Evolutionary conservation across 164 flowering plant species (phyloP).

Genomic region (Sedum album): DNA sequence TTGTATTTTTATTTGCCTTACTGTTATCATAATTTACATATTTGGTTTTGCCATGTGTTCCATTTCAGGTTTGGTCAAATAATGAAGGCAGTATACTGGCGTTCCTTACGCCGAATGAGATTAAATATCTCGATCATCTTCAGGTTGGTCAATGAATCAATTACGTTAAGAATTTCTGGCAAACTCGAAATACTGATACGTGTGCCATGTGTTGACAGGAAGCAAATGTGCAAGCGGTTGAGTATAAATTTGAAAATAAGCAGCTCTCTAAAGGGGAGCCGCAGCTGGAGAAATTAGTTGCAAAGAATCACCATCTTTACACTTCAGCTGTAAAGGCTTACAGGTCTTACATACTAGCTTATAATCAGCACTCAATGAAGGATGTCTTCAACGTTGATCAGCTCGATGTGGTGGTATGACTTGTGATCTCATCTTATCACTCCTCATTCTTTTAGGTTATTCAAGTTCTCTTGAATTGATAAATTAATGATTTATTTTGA

Average conservation of each 20-base stretch:
- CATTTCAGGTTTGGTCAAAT: conserved; percentile 23
- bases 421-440: not conserved
- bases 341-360: conserved; percentile 74
- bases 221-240: conserved; percentile 78
- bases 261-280: conserved; percentile 72
- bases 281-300: conserved; percentile 71
- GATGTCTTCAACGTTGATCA: conserved; percentile 86
- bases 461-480: too few relatives aligned
- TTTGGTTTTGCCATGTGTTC: not conserved
- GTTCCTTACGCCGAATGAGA: conserved; percentile 82
- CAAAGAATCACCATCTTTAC: conserved; percentile 60
- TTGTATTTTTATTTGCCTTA: not conserved
- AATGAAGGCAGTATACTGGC: conserved; percentile 80
- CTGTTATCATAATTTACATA: not conserved
- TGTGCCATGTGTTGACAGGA: conserved; percentile 31
- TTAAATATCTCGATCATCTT: conserved; percentile 70
- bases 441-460: not conserved
- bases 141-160: conserved; percentile 37
- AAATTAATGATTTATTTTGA: not conserved
- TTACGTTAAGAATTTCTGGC: not conserved
- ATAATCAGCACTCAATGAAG: conserved; percentile 91
- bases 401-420: conserved; percentile 72
- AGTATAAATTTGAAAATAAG: conserved; percentile 59
- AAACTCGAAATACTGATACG: not conserved
- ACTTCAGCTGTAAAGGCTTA: conserved; percentile 93